phyloP scores from a whole-genome alignment of 352 stramenopile genomes.

The Aphanomyces cochlioides region DNA sequence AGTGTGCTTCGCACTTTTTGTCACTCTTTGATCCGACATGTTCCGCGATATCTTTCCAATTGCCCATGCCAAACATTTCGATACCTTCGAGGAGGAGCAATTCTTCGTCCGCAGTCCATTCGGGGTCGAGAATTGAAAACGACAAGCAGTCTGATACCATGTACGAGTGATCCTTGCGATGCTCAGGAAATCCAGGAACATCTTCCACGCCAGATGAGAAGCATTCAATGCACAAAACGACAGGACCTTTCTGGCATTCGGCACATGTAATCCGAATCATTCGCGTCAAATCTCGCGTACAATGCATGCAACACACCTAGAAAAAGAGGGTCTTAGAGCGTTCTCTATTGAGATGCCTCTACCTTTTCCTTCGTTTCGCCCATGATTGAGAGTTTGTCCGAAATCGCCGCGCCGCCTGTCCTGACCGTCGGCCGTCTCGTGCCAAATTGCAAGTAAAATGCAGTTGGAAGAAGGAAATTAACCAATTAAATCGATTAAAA shows the following conservation, averaged over 20 bases:
- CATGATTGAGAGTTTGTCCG: background rate
- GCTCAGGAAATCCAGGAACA: conserved; percentile 37
- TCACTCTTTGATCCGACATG: conserved; percentile 82
- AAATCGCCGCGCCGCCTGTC: background rate
- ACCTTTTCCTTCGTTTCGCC: conserved; percentile 30
- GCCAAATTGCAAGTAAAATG: background rate
- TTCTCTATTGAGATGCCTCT: background rate
- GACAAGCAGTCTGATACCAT: conserved; percentile 77
- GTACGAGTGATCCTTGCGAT: conserved; percentile 82
- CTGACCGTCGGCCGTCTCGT: background rate
- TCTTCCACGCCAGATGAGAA: conserved; percentile 85
- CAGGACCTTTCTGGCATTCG: conserved; percentile 46
- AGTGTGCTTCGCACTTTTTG: conserved; percentile 88
- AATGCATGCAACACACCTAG: conserved; percentile 67
- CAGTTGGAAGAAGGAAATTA: background rate
- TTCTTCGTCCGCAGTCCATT: conserved; percentile 95
- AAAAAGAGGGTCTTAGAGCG: background rate
- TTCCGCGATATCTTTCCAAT: conserved; percentile 93
- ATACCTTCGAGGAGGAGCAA: conserved; percentile 94
- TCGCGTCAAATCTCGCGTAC: conserved; percentile 77
- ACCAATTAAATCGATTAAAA: conserved; percentile 9
- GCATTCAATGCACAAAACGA: conserved; percentile 94
- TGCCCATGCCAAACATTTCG: conserved; percentile 94
- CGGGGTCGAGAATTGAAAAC: conserved; percentile 59
- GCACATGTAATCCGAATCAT: conserved; percentile 83